A percentile compares a stretch with the other conserved stretches of the same genome.
Conservation (phyloP, 441 rosid species). For the Adansonia madagascariensis region DNA sequence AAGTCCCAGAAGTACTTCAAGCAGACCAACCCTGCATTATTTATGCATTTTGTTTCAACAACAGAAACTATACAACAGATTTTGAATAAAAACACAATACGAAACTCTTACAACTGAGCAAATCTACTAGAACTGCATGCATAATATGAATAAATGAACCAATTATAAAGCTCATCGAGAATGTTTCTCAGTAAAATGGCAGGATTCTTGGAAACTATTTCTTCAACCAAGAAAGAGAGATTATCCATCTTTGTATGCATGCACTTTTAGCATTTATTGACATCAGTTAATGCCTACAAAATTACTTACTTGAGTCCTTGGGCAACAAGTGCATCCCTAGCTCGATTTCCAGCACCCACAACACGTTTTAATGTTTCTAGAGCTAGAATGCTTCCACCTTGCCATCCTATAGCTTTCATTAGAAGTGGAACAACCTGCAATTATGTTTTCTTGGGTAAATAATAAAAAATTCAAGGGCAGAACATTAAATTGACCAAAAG, state of each 20-base stretch:
- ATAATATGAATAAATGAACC: background rate
- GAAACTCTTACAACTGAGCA: background rate
- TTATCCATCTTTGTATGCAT: background rate
- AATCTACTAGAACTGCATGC: background rate
- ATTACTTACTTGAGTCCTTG: slow-evolving; percentile 93
- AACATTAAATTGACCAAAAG: slow-evolving; percentile 21
- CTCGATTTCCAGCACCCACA: slow-evolving; percentile 99
- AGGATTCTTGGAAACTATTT: background rate
- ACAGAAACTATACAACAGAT: slow-evolving; percentile 19
- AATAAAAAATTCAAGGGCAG: slow-evolving; percentile 26
- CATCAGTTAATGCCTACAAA: slow-evolving; percentile 13
- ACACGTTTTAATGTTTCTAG: slow-evolving; percentile 97
- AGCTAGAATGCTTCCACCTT: slow-evolving; percentile 98
- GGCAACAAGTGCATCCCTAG: slow-evolving; percentile 98
- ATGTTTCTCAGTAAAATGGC: background rate
- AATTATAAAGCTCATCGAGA: background rate
- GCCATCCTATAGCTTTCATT: slow-evolving; percentile 99
- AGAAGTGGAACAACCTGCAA: slow-evolving; percentile 98
- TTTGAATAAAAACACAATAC: background rate
- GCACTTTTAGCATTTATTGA: background rate
- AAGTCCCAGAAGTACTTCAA: slow-evolving; percentile 93
- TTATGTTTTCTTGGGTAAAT: slow-evolving; percentile 8
- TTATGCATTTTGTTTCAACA: slow-evolving; percentile 14
- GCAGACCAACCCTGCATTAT: slow-evolving; percentile 84
- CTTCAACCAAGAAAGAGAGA: slow-evolving; percentile 12